Percentiles rank a stretch among this genome's conserved stretches.
Evolutionary conservation across 2,329 filamentous ascomycete genomes (phyloP).

Genomic region (Metarhizium album): DNA sequence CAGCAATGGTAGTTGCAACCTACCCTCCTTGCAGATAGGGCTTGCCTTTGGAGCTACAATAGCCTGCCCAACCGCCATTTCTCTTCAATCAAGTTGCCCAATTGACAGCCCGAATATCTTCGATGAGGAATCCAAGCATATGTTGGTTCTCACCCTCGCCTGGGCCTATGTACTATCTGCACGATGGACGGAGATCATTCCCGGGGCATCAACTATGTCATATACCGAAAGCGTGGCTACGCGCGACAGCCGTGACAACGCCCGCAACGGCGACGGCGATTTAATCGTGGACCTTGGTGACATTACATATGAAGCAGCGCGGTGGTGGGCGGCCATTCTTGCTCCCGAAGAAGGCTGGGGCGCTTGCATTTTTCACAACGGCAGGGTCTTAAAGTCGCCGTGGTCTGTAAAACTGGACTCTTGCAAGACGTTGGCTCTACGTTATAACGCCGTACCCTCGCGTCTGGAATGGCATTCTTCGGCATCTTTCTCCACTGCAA

Average conservation of each 20-base stretch:
- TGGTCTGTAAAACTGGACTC: conserved; percentile 6
- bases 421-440: not conserved
- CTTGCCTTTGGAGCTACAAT: not conserved
- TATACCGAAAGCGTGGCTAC: conserved; percentile 4
- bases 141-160: conserved; percentile 9
- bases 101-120: not conserved
- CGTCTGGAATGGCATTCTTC: not conserved
- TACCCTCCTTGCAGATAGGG: not conserved
- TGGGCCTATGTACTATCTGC: conserved; percentile 10
- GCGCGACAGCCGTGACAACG: not conserved
- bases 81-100: not conserved
- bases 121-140: not conserved
- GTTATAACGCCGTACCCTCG: not conserved
- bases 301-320: conserved; percentile 1
- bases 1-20: not conserved
- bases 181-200: conserved; percentile 9
- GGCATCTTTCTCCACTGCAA: conserved; percentile 2
- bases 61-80: not conserved
- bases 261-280: not conserved
- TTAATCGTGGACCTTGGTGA: not conserved
- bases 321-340: conserved; percentile 8
- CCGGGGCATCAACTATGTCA: not conserved
- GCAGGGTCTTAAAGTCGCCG: conserved; percentile 1
- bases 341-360: conserved; percentile 3
- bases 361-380: conserved; percentile 5